phyloP scores from a whole-genome alignment of 768 basidiomycete species.

The Podaxis pistillaris region DNA sequence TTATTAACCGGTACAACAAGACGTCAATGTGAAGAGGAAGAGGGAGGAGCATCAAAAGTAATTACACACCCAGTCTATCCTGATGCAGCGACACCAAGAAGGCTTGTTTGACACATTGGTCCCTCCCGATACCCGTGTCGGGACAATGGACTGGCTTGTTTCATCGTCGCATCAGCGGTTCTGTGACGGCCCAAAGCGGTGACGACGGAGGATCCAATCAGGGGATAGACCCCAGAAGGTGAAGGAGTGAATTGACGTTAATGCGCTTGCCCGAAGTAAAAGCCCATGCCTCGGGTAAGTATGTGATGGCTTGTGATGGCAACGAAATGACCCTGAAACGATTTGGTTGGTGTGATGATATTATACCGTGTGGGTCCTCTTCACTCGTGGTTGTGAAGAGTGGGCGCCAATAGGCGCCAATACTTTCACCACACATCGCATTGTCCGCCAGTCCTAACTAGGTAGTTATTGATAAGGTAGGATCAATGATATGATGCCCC shows the following conservation, averaged over 20 bases:
- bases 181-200: constrained; percentile 13
- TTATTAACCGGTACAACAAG: constrained; percentile 1
- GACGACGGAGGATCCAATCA: background rate
- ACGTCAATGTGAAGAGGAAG: constrained; percentile 9
- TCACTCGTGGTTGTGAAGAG: constrained; percentile 8
- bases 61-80: constrained; percentile 3
- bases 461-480: no score
- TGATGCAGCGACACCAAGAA: background rate
- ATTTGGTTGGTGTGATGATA: background rate
- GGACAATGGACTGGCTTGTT: background rate
- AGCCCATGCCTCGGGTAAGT: background rate
- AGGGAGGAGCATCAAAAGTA: background rate
- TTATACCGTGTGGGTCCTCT: constrained; percentile 13
- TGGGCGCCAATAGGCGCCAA: background rate
- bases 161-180: constrained; percentile 1
- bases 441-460: background rate
- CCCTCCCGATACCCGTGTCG: constrained; percentile 9
- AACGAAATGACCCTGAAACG: background rate
- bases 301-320: background rate
- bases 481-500: background rate
- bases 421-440: background rate
- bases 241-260: background rate
- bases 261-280: background rate
- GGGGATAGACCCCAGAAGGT: background rate
- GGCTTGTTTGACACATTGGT: background rate